Base-by-base conservation (phyloP, 2,329 filamentous ascomycete genomes). In the Phialophora verrucosa region DNA sequence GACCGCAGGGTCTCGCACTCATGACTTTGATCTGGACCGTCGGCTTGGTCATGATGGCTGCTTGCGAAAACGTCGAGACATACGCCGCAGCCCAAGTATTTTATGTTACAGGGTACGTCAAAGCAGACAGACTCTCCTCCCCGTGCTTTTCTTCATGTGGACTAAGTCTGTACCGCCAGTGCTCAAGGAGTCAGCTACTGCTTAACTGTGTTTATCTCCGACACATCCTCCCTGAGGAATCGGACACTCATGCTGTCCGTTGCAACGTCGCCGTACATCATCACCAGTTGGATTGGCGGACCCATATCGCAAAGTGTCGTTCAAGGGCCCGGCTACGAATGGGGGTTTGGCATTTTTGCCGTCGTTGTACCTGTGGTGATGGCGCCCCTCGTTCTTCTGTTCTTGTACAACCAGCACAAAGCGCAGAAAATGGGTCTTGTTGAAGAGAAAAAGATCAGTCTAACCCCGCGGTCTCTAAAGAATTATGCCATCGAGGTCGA, bases 21-120 rank as follows among this genome's bases (percentile, higher is more conserved):
- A 82, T 82, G 72, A 71, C 83, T 0, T 59, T 76, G 7, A 69
- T 82, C 62, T 79, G 78, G 72, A 78, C 80, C 0, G 62, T 81
- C 0, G 81, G 82, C 23, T 77, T 87, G 32, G 79, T 87, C 69
- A 82, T 90, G 78, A 86, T 88, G 77, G 88, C 88, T 4, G 80
- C 78, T 2, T 88, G 85, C 74, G 78, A 80, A 1, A 85, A 84
- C 68, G 82, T 89, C 17, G 76, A 85, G 70, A 85, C 83, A 1
- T 90, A 88, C 73, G 83, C 84, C 54, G 87, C 87, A 1, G 86
- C 85, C 1, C 82, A 86, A 50, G 84, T 88, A 2, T 84, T 89
- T 66, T 88, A 58, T 29, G 47, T 27, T 17, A 47, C 44, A 17
- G 44, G 53, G 29, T 65, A 78, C 65, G 80, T 32, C 31, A 32